Evolutionary conservation across 2,329 filamentous ascomycete genomes (phyloP).

Genomic region (Phoma sp.): DNA sequence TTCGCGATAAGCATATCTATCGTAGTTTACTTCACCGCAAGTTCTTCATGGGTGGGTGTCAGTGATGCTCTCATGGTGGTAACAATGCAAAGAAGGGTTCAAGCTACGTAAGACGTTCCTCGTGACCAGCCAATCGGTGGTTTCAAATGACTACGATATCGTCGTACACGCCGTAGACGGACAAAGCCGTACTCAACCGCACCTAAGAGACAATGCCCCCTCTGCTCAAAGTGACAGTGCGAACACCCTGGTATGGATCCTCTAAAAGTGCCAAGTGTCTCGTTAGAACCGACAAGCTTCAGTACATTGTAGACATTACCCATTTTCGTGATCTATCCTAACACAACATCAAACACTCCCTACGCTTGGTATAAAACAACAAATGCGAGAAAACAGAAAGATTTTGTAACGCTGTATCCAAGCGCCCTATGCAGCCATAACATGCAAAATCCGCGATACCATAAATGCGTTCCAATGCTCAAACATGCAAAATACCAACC

Average conservation of each 20-base stretch:
- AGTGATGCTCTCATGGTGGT: background rate
- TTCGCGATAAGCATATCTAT: conserved; percentile 2
- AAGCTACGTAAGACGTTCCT: conserved; percentile 29
- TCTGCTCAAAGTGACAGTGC: too few species aligned
- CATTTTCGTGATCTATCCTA: conserved; percentile 3
- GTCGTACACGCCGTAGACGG: conserved; percentile 14
- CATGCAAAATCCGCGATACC: conserved; percentile 21
- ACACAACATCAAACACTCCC: conserved; percentile 8
- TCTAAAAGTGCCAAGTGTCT: too few species aligned
- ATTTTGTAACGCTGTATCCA: conserved; percentile 21
- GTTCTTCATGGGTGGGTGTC: background rate
- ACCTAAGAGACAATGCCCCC: background rate
- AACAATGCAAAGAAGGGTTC: conserved; percentile 9
- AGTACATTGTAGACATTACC: conserved; percentile 2
- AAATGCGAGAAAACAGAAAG: conserved; percentile 11
- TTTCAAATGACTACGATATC: conserved; percentile 10
- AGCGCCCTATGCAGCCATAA: conserved; percentile 30
- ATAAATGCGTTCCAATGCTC: conserved; percentile 8
- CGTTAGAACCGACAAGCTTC: too few species aligned
- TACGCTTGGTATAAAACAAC: conserved; percentile 21
- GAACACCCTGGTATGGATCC: too few species aligned
- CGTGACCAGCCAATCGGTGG: conserved; percentile 26
- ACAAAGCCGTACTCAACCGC: conserved; percentile 16
- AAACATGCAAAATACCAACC: background rate
- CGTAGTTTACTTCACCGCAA: background rate